Evolutionary conservation across 2,329 filamentous ascomycete species (phyloP).

Genomic region (Berkeleyomyces rouxiae): DNA sequence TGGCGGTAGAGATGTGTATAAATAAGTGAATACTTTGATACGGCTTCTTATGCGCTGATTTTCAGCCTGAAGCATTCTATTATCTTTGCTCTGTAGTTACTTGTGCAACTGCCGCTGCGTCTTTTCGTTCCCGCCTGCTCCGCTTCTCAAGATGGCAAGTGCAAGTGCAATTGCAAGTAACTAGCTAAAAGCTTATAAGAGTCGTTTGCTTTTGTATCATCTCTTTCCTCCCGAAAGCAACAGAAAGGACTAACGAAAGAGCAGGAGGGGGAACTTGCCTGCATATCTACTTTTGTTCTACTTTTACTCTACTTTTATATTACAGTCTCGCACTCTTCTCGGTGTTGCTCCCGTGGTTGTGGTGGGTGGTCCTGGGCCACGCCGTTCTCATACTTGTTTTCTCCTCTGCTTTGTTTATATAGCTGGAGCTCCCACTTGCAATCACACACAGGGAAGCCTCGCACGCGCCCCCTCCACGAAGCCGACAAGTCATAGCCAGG

Average conservation of each 20-base stretch:
- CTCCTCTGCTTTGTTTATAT: background rate
- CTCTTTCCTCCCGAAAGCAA: too few species aligned
- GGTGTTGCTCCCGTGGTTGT: background rate
- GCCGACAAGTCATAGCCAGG: background rate
- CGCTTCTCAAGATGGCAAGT: too few species aligned
- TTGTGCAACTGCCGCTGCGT: too few species aligned
- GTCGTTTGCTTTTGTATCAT: too few species aligned
- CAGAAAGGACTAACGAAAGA: background rate
- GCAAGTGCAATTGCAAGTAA: too few species aligned
- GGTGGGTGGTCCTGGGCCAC: background rate
- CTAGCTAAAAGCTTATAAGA: too few species aligned
- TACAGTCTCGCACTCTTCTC: background rate
- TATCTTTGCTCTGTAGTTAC: too few species aligned
- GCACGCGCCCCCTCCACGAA: background rate
- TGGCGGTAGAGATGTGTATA: too few species aligned
- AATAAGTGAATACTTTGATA: too few species aligned
- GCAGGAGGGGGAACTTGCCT: background rate
- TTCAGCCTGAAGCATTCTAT: too few species aligned
- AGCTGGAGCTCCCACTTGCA: background rate
- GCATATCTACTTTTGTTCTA: background rate
- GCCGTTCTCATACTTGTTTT: background rate
- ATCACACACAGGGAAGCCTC: background rate
- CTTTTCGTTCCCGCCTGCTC: too few species aligned
- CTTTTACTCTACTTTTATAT: background rate
- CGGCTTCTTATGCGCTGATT: too few species aligned